Conservation (phyloP, 345 rosid species). For the Moricandia arvensis region DNA sequence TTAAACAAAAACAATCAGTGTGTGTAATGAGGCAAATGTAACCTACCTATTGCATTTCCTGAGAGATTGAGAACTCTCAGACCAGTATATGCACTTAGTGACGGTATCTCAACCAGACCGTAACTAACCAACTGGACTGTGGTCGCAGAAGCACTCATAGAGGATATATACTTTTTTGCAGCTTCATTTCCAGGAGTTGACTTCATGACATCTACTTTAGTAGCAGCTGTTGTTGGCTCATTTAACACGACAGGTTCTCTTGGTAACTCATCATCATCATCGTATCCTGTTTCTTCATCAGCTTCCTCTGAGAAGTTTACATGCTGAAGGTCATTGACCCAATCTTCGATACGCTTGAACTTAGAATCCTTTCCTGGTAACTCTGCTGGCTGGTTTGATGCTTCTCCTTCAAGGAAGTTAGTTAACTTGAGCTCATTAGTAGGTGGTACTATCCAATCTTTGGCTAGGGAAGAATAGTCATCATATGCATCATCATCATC, state of each 20-base stretch:
- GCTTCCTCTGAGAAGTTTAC: constrained; percentile 55
- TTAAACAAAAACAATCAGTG: not conserved
- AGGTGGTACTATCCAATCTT: constrained; percentile 73
- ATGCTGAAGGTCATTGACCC: constrained; percentile 82
- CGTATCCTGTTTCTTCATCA: constrained; percentile 43
- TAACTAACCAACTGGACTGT: constrained; percentile 75
- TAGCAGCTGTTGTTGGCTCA: constrained; percentile 31
- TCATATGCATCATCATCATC: constrained; percentile 53
- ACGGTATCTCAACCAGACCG: constrained; percentile 73
- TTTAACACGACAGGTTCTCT: constrained; percentile 36
- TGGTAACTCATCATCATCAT: constrained; percentile 39
- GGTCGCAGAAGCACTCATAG: constrained; percentile 63
- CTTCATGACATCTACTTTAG: constrained; percentile 52
- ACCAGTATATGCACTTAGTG: constrained; percentile 69
- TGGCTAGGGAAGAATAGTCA: constrained; percentile 55
- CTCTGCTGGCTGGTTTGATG: constrained; percentile 45
- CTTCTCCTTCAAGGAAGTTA: constrained; percentile 47
- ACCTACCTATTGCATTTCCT: constrained; percentile 83
- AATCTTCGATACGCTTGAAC: constrained; percentile 73
- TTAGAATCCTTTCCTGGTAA: constrained; percentile 61
- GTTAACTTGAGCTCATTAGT: constrained; percentile 45
- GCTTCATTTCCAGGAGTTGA: constrained; percentile 68
- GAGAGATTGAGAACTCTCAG: constrained; percentile 85
- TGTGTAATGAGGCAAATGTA: not conserved
- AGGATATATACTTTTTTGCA: constrained; percentile 72